Base-by-base conservation (phyloP, 148 eudicot genomes). In the Silene latifolia region DNA sequence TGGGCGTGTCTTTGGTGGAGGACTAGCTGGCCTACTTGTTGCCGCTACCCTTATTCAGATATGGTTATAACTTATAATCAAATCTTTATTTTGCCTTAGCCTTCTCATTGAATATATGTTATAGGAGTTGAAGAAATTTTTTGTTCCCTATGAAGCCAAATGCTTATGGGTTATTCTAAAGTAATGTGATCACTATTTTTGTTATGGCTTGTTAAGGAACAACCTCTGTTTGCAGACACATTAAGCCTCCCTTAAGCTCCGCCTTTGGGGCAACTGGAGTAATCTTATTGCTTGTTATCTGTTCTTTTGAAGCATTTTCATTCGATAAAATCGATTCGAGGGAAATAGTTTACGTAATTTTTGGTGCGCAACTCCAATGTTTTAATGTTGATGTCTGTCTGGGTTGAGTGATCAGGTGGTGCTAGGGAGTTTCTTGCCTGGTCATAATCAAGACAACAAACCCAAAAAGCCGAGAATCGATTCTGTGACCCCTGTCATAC, bases 11-110 rank as follows among this genome's bases (percentile, higher is more conserved):
- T 42, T 90, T 23, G 98, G 98, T 25, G 98, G 98, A 54, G 93
- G 96, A 48, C 87, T 94, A 69, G 97, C 98, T 78, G 98, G 98
- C 74, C 80, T 91, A 70, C 83, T 94, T 39, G 77, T 89, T 29
- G 98, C 98, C 76, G 97, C 98, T 78, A 86, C 96, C 58, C 97
- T 97, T 73, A 87, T 94, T 15, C 98, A 94, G 98, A 97, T 91
- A 73, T 76, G 42, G n/a, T n/a, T n/a, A n/a, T n/a, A n/a, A n/a
- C n/a, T 51, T 44, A 14, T 46, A 44, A 19, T 48, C 10, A 0
- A 8, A 29, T n/a, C n/a, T n/a, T n/a, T n/a, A n/a, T n/a, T n/a
- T n/a, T n/a, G n/a, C n/a, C n/a, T n/a, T n/a, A n/a, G n/a, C n/a
- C n/a, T n/a, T n/a, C n/a, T n/a, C n/a, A n/a, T n/a, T n/a, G n/a